A percentile compares a stretch with the other conserved stretches of the same genome.
Evolutionary conservation across 1,284 basidiomycete species (phyloP).

Genomic region (Cystobasidium sp.): DNA sequence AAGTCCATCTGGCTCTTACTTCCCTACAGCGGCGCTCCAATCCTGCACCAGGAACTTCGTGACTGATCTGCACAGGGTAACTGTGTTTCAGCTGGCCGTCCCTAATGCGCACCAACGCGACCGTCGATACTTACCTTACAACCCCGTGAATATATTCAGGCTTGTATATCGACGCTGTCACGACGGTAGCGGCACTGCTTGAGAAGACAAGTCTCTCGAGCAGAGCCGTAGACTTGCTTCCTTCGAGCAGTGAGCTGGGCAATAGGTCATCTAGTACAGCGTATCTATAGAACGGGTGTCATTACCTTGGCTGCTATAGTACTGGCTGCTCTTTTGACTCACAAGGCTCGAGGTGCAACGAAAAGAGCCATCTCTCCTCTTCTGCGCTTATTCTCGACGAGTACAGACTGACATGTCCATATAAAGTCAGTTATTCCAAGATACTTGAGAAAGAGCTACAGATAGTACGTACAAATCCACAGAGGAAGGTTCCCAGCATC

Average conservation of each 20-base stretch:
- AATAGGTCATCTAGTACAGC: constrained; percentile 50
- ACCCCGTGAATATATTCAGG: constrained; percentile 36
- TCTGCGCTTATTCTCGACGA: constrained; percentile 58
- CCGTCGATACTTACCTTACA: constrained; percentile 7
- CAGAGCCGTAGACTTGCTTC: constrained; percentile 8
- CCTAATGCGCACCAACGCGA: background rate
- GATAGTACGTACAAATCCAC: constrained; percentile 43
- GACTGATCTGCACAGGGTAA: background rate
- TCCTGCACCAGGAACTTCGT: constrained; percentile 8
- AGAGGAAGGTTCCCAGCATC: constrained; percentile 48
- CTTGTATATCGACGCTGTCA: constrained; percentile 35
- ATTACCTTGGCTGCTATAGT: background rate
- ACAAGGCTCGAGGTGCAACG: constrained; percentile 57
- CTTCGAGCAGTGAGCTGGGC: constrained; percentile 20
- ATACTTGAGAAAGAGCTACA: constrained; percentile 37
- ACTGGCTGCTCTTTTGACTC: background rate
- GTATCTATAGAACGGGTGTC: constrained; percentile 38
- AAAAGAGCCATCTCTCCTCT: constrained; percentile 58
- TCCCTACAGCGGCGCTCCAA: background rate
- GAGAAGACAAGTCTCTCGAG: constrained; percentile 39
- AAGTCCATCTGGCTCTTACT: background rate
- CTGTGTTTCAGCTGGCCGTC: background rate
- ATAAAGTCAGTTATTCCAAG: no score
- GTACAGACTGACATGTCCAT: constrained; percentile 48
- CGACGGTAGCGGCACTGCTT: constrained; percentile 17